Conservation (phyloP, 2,329 filamentous ascomycete genomes). For the Dissoconium aciculare region DNA sequence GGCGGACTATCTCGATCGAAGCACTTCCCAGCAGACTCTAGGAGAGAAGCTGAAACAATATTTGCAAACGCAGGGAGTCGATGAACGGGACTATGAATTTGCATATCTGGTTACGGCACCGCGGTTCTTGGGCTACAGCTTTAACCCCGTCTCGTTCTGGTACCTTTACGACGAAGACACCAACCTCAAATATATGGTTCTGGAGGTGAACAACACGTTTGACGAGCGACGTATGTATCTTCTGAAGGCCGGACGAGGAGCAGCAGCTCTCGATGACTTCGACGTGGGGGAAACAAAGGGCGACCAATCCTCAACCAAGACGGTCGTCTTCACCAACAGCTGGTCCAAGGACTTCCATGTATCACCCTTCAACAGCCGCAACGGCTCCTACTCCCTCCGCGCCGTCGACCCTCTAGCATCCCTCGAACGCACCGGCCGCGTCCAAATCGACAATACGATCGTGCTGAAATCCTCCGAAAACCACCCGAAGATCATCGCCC, state of each 20-base stretch:
- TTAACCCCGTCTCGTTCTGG: conserved; percentile 68
- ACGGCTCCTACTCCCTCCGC: conserved; percentile 34
- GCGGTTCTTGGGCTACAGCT: conserved; percentile 52
- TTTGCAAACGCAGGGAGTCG: conserved; percentile 41
- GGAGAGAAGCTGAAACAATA: conserved; percentile 48
- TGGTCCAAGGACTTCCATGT: conserved; percentile 64
- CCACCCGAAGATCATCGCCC: conserved; percentile 46
- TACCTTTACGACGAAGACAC: conserved; percentile 51
- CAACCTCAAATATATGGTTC: conserved; percentile 47
- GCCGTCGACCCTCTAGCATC: conserved; percentile 31
- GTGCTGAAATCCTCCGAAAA: conserved; percentile 45
- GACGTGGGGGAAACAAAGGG: conserved; percentile 3
- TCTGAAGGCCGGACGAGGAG: conserved; percentile 34
- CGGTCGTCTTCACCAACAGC: conserved; percentile 31
- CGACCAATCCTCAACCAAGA: conserved; percentile 5
- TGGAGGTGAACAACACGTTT: conserved; percentile 67
- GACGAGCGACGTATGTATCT: conserved; percentile 55
- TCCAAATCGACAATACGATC: conserved; percentile 43
- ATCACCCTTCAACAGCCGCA: conserved; percentile 53
- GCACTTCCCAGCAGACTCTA: conserved; percentile 37
- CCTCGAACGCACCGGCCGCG: conserved; percentile 14
- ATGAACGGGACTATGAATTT: conserved; percentile 46
- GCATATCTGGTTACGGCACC: conserved; percentile 60
- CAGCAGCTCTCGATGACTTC: conserved; percentile 2
- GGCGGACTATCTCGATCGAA: conserved; percentile 46